Evolutionary conservation across 805 yeast genomes (phyloP), one percentile per base, ranked within the genome.

Genomic region (Metschnikowia continentalis): DNA sequence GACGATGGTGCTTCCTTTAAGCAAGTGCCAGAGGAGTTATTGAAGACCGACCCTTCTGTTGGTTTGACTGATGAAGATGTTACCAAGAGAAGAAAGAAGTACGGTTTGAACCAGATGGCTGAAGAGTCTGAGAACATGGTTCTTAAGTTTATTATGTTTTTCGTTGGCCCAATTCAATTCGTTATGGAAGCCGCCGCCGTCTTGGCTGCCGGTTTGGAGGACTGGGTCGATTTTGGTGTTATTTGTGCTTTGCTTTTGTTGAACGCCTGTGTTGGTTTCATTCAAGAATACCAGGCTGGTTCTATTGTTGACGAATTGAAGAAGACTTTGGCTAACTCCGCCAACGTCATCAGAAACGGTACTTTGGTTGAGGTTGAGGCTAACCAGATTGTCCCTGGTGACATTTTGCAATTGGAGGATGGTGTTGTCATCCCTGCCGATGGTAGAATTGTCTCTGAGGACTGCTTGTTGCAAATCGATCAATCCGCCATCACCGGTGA

Each of bases 211-310:
- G 96, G 96, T 84, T 80, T 89, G 65, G 89, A 89, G 78, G 97
- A 91, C 79, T 90, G 97, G 97, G 96, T 90, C 68, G 97, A 90
- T 82, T 90, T 90, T 80, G 97, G 97, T 83, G 97, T 90, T 71
- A 90, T 90, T 70, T 83, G 88, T 74, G 97, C 86, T 76, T 77
- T 90, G 64, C 79, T 90, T 64, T 63, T 84, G 72, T 82, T 90
- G 70, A 90, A 90, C 76, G 97, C 97, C 59, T 76, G 77, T 65
- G 97, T 90, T 72, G 97, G 97, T 82, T 90, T 90, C 84, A 80
- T 89, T 63, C 97, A 90, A 80, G 97, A 90, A 77, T 91, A 77
- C 86, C 96, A 90, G 78, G 97, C 97, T 60, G 97, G 97, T 80
- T 90, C 96, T 57, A 90, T 90, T 80, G 97, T 90, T 62, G 96